These are phyloP conservation scores for Chamaecyparis obtusa DNA, from an alignment of 75 land plant genomes.

Conservation along the genomic window DNA sequence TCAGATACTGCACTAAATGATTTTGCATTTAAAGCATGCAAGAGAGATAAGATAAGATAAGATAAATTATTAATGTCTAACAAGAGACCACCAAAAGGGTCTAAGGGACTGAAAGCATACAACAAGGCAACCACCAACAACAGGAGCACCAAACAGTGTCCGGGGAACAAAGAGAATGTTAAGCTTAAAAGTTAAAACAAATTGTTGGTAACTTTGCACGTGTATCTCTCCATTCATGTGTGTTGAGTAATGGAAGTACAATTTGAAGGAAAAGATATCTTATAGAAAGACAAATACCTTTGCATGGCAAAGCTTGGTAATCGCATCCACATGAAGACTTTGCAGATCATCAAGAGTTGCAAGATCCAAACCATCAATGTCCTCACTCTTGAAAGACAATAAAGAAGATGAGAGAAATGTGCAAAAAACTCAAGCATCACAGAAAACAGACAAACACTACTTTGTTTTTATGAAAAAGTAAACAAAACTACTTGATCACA, in stretches of 20 bases:
- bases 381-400: constrained; percentile 44
- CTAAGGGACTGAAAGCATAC: too few species aligned
- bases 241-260: neutral
- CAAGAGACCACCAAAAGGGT: too few species aligned
- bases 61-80: too few species aligned
- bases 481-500: neutral
- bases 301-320: constrained; percentile 63
- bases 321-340: constrained; percentile 65
- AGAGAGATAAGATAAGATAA: neutral
- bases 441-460: neutral
- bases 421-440: neutral
- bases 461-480: neutral
- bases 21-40: neutral
- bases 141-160: too few species aligned
- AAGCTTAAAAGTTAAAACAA: neutral
- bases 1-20: neutral
- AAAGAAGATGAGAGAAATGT: neutral
- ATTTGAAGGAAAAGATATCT: neutral
- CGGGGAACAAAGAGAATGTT: too few species aligned
- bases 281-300: constrained; percentile 35
- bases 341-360: constrained; percentile 60
- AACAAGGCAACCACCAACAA: too few species aligned
- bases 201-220: neutral
- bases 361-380: constrained; percentile 38
- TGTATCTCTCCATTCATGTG: neutral